A percentile compares a stretch with the other conserved stretches of the same genome.
Evolutionary conservation across 768 basidiomycete species (phyloP).

Genomic region (Pisolithus sp.): DNA sequence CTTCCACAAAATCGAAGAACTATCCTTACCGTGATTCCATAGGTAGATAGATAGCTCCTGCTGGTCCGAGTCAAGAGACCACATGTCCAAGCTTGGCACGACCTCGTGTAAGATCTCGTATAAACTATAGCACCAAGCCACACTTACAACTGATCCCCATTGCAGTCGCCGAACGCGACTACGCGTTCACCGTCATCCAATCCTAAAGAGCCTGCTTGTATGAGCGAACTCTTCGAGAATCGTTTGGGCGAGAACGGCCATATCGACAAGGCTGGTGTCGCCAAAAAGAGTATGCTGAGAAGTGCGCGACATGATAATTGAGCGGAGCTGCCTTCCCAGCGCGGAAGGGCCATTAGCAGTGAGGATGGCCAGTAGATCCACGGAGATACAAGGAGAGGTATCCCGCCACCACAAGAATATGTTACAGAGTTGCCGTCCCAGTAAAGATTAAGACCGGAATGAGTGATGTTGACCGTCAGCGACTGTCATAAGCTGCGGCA

Average conservation of each 20-base stretch:
- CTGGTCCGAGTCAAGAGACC: constrained; percentile 71
- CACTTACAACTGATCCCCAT: constrained; percentile 90
- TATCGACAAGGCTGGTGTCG: constrained; percentile 26
- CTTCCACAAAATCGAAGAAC: background rate
- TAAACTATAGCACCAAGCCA: background rate
- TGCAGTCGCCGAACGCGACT: constrained; percentile 90
- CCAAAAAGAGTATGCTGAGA: constrained; percentile 13
- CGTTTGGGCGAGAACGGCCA: constrained; percentile 91
- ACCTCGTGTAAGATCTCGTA: background rate
- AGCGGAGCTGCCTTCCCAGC: background rate
- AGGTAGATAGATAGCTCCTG: constrained; percentile 68
- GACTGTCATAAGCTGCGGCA: too few relatives aligned
- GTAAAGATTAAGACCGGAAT: too few relatives aligned
- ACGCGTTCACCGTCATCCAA: constrained; percentile 66
- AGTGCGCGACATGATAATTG: constrained; percentile 2
- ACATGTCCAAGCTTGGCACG: constrained; percentile 61
- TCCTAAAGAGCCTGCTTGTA: constrained; percentile 77
- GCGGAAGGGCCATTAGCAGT: background rate
- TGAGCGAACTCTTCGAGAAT: constrained; percentile 74
- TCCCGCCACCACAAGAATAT: constrained; percentile 19
- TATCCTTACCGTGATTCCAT: constrained; percentile 71
- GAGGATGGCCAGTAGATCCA: background rate
- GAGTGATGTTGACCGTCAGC: too few relatives aligned
- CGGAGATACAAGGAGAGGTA: constrained; percentile 37
- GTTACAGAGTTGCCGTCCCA: too few relatives aligned